phyloP scores from a whole-genome alignment of 108 stramenopile species.

The Cyclostephanos tholiformis region DNA sequence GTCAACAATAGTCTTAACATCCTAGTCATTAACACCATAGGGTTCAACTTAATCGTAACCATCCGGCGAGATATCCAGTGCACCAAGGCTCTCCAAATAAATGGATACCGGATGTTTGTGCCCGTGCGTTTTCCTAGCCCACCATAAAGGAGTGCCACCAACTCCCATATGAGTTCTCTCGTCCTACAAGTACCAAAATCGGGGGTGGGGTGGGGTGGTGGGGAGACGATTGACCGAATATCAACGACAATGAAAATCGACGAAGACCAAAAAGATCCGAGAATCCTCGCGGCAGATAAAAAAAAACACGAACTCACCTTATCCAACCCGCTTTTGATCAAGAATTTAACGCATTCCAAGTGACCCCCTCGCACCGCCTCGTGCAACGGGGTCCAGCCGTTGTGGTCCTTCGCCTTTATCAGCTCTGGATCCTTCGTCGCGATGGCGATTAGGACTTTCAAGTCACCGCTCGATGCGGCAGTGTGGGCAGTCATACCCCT shows the following conservation, averaged over 20 bases:
- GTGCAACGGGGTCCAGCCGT: slow-evolving; percentile 84
- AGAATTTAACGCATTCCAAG: slow-evolving; percentile 58
- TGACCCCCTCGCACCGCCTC: slow-evolving; percentile 83
- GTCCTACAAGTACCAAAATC: slow-evolving; percentile 34
- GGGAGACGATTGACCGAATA: background rate
- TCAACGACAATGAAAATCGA: background rate
- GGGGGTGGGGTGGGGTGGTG: too few species aligned
- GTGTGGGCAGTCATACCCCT: slow-evolving; percentile 49
- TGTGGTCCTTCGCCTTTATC: slow-evolving; percentile 64
- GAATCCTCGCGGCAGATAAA: too few species aligned
- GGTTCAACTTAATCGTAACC: too few species aligned
- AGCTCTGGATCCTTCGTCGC: slow-evolving; percentile 41
- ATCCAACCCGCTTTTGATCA: slow-evolving; percentile 46
- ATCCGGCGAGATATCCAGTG: slow-evolving; percentile 30
- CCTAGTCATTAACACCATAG: too few species aligned
- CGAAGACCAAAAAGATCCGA: background rate
- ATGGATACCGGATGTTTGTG: slow-evolving; percentile 18
- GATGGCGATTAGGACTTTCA: slow-evolving; percentile 52
- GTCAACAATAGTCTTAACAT: too few species aligned
- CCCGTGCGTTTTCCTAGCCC: slow-evolving; percentile 42
- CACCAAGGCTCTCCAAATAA: slow-evolving; percentile 28
- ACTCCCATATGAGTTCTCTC: slow-evolving; percentile 35
- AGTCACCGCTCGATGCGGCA: slow-evolving; percentile 61
- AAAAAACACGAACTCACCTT: slow-evolving; percentile 2
- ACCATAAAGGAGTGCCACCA: slow-evolving; percentile 47